These are phyloP conservation scores for Pleurotus cornucopiae DNA, from an alignment of 768 basidiomycete species.

Conservation along the genomic window DNA sequence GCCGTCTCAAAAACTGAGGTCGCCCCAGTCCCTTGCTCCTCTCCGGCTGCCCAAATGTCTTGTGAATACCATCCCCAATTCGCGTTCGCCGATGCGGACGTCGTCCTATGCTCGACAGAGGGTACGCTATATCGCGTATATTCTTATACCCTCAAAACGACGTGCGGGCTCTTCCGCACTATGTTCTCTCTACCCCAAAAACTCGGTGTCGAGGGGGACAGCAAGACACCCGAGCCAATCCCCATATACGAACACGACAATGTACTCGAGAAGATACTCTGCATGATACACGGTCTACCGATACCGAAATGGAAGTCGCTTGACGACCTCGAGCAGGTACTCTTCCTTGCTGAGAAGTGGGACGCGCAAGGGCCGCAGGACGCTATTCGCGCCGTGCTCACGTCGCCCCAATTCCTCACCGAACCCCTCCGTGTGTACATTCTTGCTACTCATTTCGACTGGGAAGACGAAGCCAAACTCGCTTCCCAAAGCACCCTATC, in stretches of 20 bases:
- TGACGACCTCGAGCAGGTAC: constrained; percentile 48
- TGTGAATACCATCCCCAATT: constrained; percentile 27
- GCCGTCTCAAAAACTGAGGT: neutral
- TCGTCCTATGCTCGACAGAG: constrained; percentile 38
- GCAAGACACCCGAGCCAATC: constrained; percentile 18
- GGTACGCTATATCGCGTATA: constrained; percentile 39
- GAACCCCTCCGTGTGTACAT: constrained; percentile 49
- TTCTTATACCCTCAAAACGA: constrained; percentile 33
- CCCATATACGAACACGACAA: constrained; percentile 37
- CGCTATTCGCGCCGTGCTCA: constrained; percentile 48
- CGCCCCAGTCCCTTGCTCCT: neutral
- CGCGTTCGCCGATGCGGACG: constrained; percentile 35
- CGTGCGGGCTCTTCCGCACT: constrained; percentile 48
- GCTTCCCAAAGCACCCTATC: constrained; percentile 57
- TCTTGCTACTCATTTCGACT: constrained; percentile 57
- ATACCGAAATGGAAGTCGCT: constrained; percentile 44
- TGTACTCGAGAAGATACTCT: constrained; percentile 51
- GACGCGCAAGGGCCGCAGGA: constrained; percentile 60
- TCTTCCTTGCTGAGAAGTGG: constrained; percentile 67
- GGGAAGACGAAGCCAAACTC: constrained; percentile 50
- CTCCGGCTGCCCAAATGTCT: neutral
- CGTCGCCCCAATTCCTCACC: constrained; percentile 40
- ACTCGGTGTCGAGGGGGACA: constrained; percentile 5
- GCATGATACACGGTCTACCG: constrained; percentile 52
- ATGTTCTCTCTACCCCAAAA: constrained; percentile 38